Evolutionary conservation across 257 asterid genomes (phyloP).

Genomic region (Hygrophila difformis): DNA sequence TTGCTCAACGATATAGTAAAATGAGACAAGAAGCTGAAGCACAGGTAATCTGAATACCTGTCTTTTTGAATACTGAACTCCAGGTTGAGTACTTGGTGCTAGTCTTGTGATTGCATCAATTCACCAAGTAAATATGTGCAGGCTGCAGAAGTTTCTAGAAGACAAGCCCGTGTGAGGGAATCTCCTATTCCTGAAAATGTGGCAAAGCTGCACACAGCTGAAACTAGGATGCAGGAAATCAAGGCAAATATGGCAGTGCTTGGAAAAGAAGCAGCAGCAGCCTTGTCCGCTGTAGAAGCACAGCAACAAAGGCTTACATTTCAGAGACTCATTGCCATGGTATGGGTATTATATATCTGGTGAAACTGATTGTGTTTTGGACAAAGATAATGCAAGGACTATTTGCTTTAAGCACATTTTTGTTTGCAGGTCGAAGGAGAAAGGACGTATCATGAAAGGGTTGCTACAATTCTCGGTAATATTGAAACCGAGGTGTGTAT

Average conservation of each 20-base stretch:
- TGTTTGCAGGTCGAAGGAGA: conserved; percentile 80
- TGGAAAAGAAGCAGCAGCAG: conserved; percentile 96
- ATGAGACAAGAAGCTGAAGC: conserved; percentile 98
- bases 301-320: conserved; percentile 96
- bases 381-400: neutral
- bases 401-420: conserved; percentile 13
- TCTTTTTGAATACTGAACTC: neutral
- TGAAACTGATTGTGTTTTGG: conserved; percentile 9
- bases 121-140: conserved; percentile 22
- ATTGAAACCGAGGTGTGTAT: conserved; percentile 79
- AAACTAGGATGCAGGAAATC: conserved; percentile 88
- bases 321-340: conserved; percentile 94
- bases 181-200: conserved; percentile 93
- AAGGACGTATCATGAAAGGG: conserved; percentile 75
- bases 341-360: conserved; percentile 20
- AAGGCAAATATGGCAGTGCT: conserved; percentile 91
- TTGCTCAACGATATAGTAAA: conserved; percentile 92
- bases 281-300: conserved; percentile 86
- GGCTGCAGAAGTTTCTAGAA: conserved; percentile 92
- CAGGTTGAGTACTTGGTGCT: conserved; percentile 1
- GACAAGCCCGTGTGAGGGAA: conserved; percentile 92
- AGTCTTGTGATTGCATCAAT: conserved; percentile 13
- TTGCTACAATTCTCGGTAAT: conserved; percentile 87
- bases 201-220: conserved; percentile 81
- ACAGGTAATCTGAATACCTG: conserved; percentile 43